Base-by-base conservation (phyloP, 345 rosid species). In the Gossypium raimondii region DNA sequence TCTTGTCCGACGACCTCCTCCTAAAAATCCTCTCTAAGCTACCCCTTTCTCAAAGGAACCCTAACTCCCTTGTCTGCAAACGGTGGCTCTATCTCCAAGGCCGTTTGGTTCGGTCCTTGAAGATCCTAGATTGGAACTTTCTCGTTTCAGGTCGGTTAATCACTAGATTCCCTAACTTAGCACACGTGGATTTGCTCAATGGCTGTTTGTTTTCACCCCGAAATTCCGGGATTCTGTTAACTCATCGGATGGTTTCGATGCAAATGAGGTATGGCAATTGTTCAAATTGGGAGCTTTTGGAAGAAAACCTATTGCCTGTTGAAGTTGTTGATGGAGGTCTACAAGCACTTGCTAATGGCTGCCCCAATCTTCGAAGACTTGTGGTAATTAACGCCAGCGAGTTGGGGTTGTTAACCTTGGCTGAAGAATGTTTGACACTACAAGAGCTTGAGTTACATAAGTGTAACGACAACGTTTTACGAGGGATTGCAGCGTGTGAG, bases 61-160 rank as follows among this genome's bases (percentile, higher is more conserved):
- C 76, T 44, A 92, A 85, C 44, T 89, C 86, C 52, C 86, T 89
- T 24, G 97, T 90, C 18, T 91, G 99, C 80, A 93, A 90, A 78
- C 89, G 98, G 70, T 95, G 99, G 99, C 67, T 85, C 13, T 77
- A 78, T 71, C 91, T 93, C 72, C 94, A 90, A 44, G 97, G 97
- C 22, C 87, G 91, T 7, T 84, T 95, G 14, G 92, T 90, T 0
- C 86, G 84, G n/a, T 85, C 89, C n/a, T 61, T 95, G 57, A 89
- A 68, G 81, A 79, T 95, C 6, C 77, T 79, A 16, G 94, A 95
- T 70, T 93, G 97, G 98, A 86, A 75, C 1, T 90, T 93, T 70
- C 81, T 92, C 56, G 82, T 73, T 66, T 94, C 98, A 8, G 92
- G 93, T 73, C 81, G 93, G 75, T 52, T 89, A 57, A 78, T 86